Conservation (phyloP, 2,329 filamentous ascomycete genomes). For the Aspergillus quadricinctus region DNA sequence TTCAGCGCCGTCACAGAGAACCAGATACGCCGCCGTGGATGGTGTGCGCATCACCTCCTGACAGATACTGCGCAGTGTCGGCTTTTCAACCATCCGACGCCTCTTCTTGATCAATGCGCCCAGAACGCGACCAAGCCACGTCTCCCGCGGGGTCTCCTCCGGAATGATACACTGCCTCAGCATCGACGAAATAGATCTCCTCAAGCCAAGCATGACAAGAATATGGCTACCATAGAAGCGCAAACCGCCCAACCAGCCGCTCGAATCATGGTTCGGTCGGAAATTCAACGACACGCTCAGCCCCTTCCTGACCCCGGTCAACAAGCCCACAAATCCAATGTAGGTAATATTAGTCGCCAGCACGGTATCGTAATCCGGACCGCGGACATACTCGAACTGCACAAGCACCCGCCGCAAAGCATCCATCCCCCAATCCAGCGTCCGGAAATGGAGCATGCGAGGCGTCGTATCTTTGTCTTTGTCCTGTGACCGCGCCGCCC, state of each 20-base stretch:
- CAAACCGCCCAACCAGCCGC: slow-evolving; percentile 26
- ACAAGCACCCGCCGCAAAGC: slow-evolving; percentile 48
- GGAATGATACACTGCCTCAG: slow-evolving; percentile 44
- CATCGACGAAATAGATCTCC: slow-evolving; percentile 51
- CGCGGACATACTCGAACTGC: slow-evolving; percentile 47
- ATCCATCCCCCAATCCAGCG: slow-evolving; percentile 54
- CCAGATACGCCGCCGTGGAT: slow-evolving; percentile 55
- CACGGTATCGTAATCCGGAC: slow-evolving; percentile 28
- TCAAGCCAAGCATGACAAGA: slow-evolving; percentile 51
- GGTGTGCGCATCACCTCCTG: slow-evolving; percentile 31
- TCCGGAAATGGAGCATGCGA: slow-evolving; percentile 39
- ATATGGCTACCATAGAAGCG: slow-evolving; percentile 47
- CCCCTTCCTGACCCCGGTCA: slow-evolving; percentile 45
- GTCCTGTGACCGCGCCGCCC: slow-evolving; percentile 34
- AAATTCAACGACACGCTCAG: slow-evolving; percentile 52
- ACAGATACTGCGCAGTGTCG: slow-evolving; percentile 6
- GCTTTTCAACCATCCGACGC: neutral
- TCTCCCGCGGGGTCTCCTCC: neutral
- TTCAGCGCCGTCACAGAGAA: slow-evolving; percentile 48
- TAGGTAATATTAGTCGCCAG: slow-evolving; percentile 47
- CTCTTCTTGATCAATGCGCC: neutral
- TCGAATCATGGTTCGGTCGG: slow-evolving; percentile 46
- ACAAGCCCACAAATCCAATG: slow-evolving; percentile 47
- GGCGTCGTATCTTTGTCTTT: slow-evolving; percentile 7
- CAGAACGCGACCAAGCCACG: neutral